Percentiles rank a stretch among this genome's conserved stretches.
Evolutionary conservation across 495 filamentous ascomycete species (phyloP).

Genomic region (Aspergillus taichungensis): DNA sequence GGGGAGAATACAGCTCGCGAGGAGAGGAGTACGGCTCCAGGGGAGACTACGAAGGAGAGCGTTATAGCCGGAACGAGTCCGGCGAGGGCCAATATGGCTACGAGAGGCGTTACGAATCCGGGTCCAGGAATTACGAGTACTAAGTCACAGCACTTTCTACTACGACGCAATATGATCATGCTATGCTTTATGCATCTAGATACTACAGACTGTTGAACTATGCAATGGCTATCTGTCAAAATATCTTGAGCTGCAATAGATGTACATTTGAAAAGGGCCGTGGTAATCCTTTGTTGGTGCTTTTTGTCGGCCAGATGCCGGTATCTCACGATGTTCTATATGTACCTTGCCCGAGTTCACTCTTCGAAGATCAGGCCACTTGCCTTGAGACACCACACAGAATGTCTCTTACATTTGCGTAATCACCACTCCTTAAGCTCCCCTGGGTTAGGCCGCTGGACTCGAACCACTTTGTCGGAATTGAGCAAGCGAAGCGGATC

Average conservation of each 20-base stretch:
- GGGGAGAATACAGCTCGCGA: slow-evolving; percentile 1
- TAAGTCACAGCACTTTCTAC: not conserved
- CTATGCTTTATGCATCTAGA: too few relatives aligned
- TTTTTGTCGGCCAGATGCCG: too few relatives aligned
- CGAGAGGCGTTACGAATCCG: slow-evolving; percentile 5
- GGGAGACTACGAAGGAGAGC: slow-evolving; percentile 8
- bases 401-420: not conserved
- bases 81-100: slow-evolving; percentile 3
- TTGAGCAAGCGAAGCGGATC: slow-evolving; percentile 59
- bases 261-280: too few relatives aligned
- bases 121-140: slow-evolving; percentile 11
- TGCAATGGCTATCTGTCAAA: too few relatives aligned
- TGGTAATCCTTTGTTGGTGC: too few relatives aligned
- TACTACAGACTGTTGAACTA: too few relatives aligned
- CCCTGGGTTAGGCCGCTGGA: slow-evolving; percentile 28
- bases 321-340: not conserved
- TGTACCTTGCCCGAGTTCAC: not conserved
- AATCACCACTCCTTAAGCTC: slow-evolving; percentile 36
- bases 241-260: too few relatives aligned
- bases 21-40: slow-evolving; percentile 4
- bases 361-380: too few relatives aligned
- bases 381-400: too few relatives aligned
- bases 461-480: slow-evolving; percentile 56
- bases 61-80: slow-evolving; percentile 9
- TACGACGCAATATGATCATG: too few relatives aligned